Conservation (phyloP, 495 filamentous ascomycete genomes). For the Xylaria grammica region DNA sequence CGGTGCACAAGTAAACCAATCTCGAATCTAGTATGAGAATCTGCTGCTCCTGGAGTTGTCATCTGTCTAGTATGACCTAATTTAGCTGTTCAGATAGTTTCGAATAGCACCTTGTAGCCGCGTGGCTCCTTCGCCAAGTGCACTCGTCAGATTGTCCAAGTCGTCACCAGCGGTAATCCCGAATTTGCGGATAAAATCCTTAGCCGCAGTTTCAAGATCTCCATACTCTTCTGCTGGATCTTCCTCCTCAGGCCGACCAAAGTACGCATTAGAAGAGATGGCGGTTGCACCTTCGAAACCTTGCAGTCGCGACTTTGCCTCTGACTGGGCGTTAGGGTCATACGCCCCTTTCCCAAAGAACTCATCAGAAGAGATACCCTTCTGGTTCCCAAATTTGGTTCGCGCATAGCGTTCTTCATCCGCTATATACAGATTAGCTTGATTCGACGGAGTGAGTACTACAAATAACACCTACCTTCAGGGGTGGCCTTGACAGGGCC, state of each 20-base stretch:
- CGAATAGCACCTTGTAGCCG: conserved; percentile 88
- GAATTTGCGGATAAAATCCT: conserved; percentile 92
- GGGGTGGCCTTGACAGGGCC: conserved; percentile 67
- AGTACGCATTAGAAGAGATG: conserved; percentile 96
- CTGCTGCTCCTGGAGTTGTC: not conserved
- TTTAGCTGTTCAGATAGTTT: conserved; percentile 68
- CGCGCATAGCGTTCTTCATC: conserved; percentile 77
- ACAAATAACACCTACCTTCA: conserved; percentile 64
- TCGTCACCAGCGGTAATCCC: conserved; percentile 95
- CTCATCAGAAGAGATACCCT: conserved; percentile 96
- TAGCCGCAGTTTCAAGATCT: conserved; percentile 87
- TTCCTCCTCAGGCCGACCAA: conserved; percentile 83
- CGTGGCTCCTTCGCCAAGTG: conserved; percentile 82
- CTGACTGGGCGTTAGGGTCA: conserved; percentile 77
- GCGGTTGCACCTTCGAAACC: conserved; percentile 90
- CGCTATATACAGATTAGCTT: conserved; percentile 49
- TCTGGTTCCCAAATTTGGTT: conserved; percentile 86
- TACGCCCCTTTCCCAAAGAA: conserved; percentile 92
- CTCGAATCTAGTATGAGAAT: not conserved
- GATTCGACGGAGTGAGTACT: not conserved
- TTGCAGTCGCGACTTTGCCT: conserved; percentile 84
- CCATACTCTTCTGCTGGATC: conserved; percentile 74
- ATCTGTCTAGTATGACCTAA: not conserved
- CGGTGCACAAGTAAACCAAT: conserved; percentile 5
- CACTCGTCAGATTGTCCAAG: conserved; percentile 81